Percentiles rank a stretch among this genome's conserved stretches.
phyloP scores from a whole-genome alignment of 768 basidiomycete genomes.

The Termitomyces sp. region DNA sequence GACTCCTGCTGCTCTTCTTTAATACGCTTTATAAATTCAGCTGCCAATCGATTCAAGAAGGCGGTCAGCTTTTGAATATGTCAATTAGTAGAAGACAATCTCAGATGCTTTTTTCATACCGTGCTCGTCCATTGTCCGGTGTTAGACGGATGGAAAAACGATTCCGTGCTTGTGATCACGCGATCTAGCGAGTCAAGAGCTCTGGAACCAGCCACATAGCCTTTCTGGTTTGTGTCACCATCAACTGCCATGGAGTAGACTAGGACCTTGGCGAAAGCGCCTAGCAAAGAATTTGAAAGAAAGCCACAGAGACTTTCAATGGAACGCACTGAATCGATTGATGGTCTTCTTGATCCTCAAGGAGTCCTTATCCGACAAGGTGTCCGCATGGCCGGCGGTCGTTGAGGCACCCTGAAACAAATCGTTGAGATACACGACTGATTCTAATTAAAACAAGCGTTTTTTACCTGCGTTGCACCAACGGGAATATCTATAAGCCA shows the following conservation, averaged over 20 bases:
- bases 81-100: slow-evolving; percentile 6
- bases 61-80: slow-evolving; percentile 48
- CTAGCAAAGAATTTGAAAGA: slow-evolving; percentile 28
- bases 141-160: slow-evolving; percentile 95
- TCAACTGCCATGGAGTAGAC: slow-evolving; percentile 90
- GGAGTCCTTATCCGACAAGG: slow-evolving; percentile 47
- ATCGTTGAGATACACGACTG: neutral
- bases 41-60: slow-evolving; percentile 66
- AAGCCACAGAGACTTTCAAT: neutral
- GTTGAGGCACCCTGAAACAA: slow-evolving; percentile 49
- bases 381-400: slow-evolving; percentile 70
- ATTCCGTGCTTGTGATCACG: slow-evolving; percentile 87
- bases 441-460: neutral
- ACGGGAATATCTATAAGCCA: slow-evolving; percentile 58
- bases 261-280: slow-evolving; percentile 77
- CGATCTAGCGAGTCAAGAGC: slow-evolving; percentile 85
- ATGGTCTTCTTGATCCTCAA: slow-evolving; percentile 65
- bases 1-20: slow-evolving; percentile 69
- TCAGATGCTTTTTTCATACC: slow-evolving; percentile 29
- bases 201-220: slow-evolving; percentile 77
- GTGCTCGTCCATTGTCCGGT: slow-evolving; percentile 76
- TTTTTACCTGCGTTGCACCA: slow-evolving; percentile 55
- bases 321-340: slow-evolving; percentile 54
- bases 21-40: slow-evolving; percentile 77
- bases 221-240: slow-evolving; percentile 46